Evolutionary conservation across 306 rosid genomes (phyloP), one percentile per base, ranked within the genome.

Genomic region (Inga oerstediana): DNA sequence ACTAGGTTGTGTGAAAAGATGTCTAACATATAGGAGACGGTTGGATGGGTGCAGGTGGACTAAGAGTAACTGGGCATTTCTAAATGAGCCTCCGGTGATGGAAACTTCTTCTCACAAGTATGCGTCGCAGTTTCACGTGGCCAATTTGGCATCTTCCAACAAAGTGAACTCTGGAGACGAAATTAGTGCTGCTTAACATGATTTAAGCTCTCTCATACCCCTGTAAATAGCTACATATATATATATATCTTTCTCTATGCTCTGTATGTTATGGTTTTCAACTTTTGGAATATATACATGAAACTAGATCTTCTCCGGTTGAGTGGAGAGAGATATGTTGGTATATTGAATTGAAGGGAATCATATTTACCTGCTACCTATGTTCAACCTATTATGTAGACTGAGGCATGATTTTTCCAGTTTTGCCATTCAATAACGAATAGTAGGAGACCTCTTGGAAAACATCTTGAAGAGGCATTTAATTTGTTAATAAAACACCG

Each of bases 41-140:
- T 59, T 67, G 13, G 44, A 10, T 62, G 30, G 19, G 11, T 78
- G 80, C 74, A 95, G 98, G 98, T 95, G 98, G 98, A 93, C 93
- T 0, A 89, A 84, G 82, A 92, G 98, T 79, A 93, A 72, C 81
- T 95, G 88, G 97, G 98, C 98, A 16, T 95, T 95, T 92, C 91
- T 95, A 77, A 95, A 95, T 51, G 98, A 95, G 45, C 91, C 95
- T 15, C 98, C 98, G 3, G 64, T 44, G 62, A 49, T 0, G 1
- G 97, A 95, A 86, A 72, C 79, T 45, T 78, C 93, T n/a, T 24
- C 95, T 46, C 81, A 85, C 75, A 88, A 81, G 68, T 90, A 90
- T 73, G 79, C 77, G 0, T 35, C 97, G 5, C 98, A 95, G 88
- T 89, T 87, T 84, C 89, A 91, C 32, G 89, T 91, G 1, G 87